Conservation (phyloP, 2,329 filamentous ascomycete genomes). For the Fusarium humuli region DNA sequence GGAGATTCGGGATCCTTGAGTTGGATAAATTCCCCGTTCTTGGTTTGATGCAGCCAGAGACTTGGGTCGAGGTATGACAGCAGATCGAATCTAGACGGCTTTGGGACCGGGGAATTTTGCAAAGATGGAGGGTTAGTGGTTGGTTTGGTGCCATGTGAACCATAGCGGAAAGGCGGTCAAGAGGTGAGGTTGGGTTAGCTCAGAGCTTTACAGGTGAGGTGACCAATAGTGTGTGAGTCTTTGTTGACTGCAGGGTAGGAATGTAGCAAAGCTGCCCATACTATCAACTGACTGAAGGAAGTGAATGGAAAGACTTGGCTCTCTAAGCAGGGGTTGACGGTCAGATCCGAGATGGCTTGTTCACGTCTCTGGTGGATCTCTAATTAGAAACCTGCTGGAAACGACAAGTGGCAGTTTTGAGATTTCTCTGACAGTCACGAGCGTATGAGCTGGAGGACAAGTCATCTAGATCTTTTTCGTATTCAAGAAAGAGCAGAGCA, state of each 20-base stretch:
- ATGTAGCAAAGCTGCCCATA: not conserved
- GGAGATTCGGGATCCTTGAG: slow-evolving; percentile 12
- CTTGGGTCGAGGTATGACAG: slow-evolving; percentile 23
- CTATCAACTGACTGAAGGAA: not conserved
- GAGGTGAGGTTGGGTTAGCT: slow-evolving; percentile 9
- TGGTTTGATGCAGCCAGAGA: slow-evolving; percentile 25
- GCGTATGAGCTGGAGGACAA: slow-evolving; percentile 3
- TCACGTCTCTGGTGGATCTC: slow-evolving; percentile 3
- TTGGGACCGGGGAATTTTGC: slow-evolving; percentile 24
- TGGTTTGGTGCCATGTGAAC: slow-evolving; percentile 29
- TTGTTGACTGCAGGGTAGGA: slow-evolving; percentile 30
- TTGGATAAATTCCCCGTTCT: slow-evolving; percentile 3
- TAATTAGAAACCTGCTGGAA: slow-evolving; percentile 17
- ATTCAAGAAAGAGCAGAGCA: not conserved
- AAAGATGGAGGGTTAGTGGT: slow-evolving; percentile 19
- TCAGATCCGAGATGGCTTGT: slow-evolving; percentile 12
- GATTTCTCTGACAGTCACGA: slow-evolving; percentile 1
- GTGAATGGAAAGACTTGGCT: slow-evolving; percentile 15
- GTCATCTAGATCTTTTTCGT: slow-evolving; percentile 2
- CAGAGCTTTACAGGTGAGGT: not conserved
- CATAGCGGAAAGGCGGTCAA: slow-evolving; percentile 44
- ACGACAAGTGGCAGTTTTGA: slow-evolving; percentile 24
- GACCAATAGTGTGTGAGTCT: slow-evolving; percentile 17
- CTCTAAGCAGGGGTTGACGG: slow-evolving; percentile 14
- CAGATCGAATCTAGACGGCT: slow-evolving; percentile 34